phyloP scores from a whole-genome alignment of 331 rosid genomes.

The Arachis monticola region DNA sequence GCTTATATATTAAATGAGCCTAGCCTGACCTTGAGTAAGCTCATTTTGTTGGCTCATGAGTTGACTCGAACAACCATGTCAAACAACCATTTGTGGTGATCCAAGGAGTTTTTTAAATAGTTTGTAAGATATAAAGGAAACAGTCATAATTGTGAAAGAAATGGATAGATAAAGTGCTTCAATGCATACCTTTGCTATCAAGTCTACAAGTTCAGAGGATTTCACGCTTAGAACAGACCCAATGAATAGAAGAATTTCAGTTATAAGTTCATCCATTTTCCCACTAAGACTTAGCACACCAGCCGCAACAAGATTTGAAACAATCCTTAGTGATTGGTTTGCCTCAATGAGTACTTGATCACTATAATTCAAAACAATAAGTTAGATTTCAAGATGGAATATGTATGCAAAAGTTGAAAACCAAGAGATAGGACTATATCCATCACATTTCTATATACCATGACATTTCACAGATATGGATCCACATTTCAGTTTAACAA shows the following conservation, averaged over 20 bases:
- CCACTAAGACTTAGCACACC: constrained; percentile 68
- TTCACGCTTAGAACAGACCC: constrained; percentile 59
- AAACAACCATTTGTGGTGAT: not conserved
- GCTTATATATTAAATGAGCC: too few relatives aligned
- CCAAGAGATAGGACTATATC: constrained; percentile 20
- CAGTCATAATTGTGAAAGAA: constrained; percentile 35
- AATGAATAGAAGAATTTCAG: constrained; percentile 70
- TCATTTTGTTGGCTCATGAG: too few relatives aligned
- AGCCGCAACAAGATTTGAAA: constrained; percentile 82
- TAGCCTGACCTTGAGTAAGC: too few relatives aligned
- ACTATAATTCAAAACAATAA: constrained; percentile 53
- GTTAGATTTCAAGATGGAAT: constrained; percentile 29
- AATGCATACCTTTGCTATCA: constrained; percentile 68
- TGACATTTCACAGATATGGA: constrained; percentile 10
- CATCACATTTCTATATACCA: constrained; percentile 2
- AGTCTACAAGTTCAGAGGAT: constrained; percentile 66
- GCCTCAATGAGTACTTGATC: constrained; percentile 63
- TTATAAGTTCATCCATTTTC: constrained; percentile 66
- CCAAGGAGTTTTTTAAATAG: constrained; percentile 17
- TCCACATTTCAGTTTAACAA: constrained; percentile 13
- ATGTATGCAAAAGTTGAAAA: constrained; percentile 1
- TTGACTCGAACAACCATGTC: too few relatives aligned
- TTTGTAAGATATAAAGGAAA: not conserved
- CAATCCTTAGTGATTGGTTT: constrained; percentile 75
- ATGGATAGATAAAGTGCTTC: constrained; percentile 34